Base-by-base conservation (phyloP, 768 basidiomycete genomes). In the Porphyrellus cyaneotinctus region DNA sequence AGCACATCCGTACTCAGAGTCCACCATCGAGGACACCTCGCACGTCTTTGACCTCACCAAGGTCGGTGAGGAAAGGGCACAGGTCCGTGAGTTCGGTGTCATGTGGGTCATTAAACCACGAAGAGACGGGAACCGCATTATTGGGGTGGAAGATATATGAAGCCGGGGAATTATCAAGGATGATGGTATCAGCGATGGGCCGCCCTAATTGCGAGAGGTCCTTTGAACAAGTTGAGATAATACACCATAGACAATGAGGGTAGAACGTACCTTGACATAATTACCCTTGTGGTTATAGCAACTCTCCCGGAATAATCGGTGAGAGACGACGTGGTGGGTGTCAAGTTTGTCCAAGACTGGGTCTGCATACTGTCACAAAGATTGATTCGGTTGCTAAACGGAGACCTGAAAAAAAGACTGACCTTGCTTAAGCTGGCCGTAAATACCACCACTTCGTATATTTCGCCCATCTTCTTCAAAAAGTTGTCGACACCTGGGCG, bases 61-160 rank as follows among this genome's bases (percentile, higher is more conserved):
- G 78, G 71, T 99, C 97, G 32, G 89, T 75, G 57, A 99, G 79
- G 80, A 99, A 98, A 26, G 94, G 92, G 51, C 94, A 85, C 47
- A 98, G 76, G 71, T 98, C 95, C 36, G 91, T 97, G 58, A 99
- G 79, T 69, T 98, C 95, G 43, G 95, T 95, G 67, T 98, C 95
- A 64, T 97, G 95, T 11, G 95, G 95, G 72, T 94, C 94, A 70
- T 97, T 98, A 77, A 99, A 99, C 97, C 97, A 99, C 52, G 91
- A 94, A 38, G 95, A 97, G 55, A 99, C 95, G 13, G 97, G 97
- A 6, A 98, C 95, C 35, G 97, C 97, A 68, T 98, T 98, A 75
- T 97, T 95, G 15, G 94, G 94, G 67, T 99, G 95, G 80, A 99
- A 99, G 54, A 98, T 95, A 72, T 98, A 99, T 13, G 92, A 97